These are phyloP conservation scores for Onygenales sp. DNA, from an alignment of 2,329 filamentous ascomycete genomes.

Conservation along the genomic window DNA sequence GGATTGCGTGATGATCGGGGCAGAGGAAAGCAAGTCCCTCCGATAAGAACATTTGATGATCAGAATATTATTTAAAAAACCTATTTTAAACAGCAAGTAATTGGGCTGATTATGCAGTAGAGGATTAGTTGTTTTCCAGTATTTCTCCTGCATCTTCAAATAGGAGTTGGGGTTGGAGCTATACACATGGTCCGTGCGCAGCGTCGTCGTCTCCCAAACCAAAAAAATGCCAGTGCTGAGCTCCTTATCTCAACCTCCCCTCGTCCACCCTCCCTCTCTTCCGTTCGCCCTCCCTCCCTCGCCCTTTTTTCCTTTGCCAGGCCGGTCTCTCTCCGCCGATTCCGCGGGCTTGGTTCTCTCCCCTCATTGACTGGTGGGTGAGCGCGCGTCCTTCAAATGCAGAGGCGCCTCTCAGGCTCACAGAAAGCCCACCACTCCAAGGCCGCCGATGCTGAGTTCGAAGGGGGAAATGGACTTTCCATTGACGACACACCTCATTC, in stretches of 20 bases:
- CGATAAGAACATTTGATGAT: too few relatives aligned
- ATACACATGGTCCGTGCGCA: constrained; percentile 6
- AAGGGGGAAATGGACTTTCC: constrained; percentile 22
- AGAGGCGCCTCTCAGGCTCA: constrained; percentile 36
- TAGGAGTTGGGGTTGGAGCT: background rate
- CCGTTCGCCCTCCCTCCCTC: background rate
- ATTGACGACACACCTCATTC: constrained; percentile 21
- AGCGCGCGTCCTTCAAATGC: constrained; percentile 32
- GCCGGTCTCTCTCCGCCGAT: background rate
- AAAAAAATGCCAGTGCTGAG: background rate
- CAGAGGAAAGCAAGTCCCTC: too few relatives aligned
- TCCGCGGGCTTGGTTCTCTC: background rate
- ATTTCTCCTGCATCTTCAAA: background rate
- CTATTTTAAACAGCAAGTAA: too few relatives aligned
- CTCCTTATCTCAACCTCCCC: background rate
- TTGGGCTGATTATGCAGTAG: too few relatives aligned
- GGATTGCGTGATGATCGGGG: too few relatives aligned
- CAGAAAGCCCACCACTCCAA: constrained; percentile 29
- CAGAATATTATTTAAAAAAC: too few relatives aligned
- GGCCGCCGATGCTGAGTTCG: constrained; percentile 23
- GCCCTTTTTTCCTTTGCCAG: background rate
- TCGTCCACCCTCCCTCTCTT: background rate
- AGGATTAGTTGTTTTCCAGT: background rate
- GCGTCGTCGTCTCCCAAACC: background rate
- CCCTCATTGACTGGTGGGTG: constrained; percentile 23